Percentiles rank a stretch among this genome's conserved stretches.
These are phyloP conservation scores for Lactarius vividus DNA, from an alignment of 768 basidiomycete species.

Conservation along the genomic window DNA sequence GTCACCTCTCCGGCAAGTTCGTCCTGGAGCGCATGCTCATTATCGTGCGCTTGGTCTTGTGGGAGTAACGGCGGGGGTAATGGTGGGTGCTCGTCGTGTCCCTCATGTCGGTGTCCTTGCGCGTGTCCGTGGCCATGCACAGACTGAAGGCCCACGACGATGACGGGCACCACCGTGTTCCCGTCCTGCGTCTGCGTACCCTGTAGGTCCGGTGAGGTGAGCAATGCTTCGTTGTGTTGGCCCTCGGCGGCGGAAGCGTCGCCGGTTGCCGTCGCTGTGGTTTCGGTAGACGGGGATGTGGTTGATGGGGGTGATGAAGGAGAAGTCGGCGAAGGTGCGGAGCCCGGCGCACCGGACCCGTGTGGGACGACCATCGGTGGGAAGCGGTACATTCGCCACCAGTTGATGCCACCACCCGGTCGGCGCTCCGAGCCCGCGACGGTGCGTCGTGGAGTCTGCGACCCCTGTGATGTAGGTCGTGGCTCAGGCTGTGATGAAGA, in stretches of 20 bases:
- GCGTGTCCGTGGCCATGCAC: conserved; percentile 44
- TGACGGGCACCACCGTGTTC: conserved; percentile 68
- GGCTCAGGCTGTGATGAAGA: neutral
- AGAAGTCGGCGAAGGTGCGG: neutral
- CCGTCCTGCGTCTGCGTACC: conserved; percentile 20
- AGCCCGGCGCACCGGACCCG: conserved; percentile 9
- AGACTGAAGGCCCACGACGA: conserved; percentile 79
- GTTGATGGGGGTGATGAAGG: conserved; percentile 7
- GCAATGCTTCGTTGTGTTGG: conserved; percentile 6
- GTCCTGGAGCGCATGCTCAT: conserved; percentile 1
- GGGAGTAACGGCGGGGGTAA: neutral
- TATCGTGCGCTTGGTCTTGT: conserved; percentile 1
- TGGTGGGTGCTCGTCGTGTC: conserved; percentile 8
- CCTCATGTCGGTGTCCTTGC: conserved; percentile 20
- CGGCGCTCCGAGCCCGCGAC: conserved; percentile 39
- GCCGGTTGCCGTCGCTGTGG: conserved; percentile 15
- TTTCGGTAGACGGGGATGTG: neutral
- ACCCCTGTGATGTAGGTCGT: neutral
- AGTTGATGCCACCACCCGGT: conserved; percentile 56
- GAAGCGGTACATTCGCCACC: conserved; percentile 85
- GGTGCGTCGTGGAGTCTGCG: conserved; percentile 32
- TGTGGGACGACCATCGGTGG: conserved; percentile 56
- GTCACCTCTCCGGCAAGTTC: neutral
- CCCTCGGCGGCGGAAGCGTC: conserved; percentile 25
- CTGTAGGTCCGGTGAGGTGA: conserved; percentile 11